phyloP scores from a whole-genome alignment of 345 rosid genomes.

The Stellera chamaejasme region DNA sequence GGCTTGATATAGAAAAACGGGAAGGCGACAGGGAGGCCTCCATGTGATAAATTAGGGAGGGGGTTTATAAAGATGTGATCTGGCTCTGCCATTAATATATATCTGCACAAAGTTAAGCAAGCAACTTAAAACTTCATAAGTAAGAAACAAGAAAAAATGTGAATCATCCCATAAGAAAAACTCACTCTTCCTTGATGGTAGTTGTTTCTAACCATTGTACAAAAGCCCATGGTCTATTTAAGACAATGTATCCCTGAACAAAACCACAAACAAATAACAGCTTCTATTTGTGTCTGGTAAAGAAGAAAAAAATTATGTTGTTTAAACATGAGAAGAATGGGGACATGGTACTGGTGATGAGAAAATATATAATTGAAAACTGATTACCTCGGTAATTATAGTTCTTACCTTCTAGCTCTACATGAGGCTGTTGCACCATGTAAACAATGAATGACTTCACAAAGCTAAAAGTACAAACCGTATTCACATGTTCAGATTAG shows the following conservation, averaged over 20 bases:
- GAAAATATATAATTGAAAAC: too few species aligned
- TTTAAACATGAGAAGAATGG: too few species aligned
- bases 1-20: conserved; percentile 93
- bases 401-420: too few species aligned
- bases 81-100: conserved; percentile 92
- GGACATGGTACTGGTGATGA: too few species aligned
- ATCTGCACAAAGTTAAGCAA: conserved; percentile 39
- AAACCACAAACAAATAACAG: too few species aligned
- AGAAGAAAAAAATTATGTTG: too few species aligned
- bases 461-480: too few species aligned
- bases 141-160: background rate
- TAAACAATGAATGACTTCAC: too few species aligned
- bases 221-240: conserved; percentile 98
- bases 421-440: too few species aligned
- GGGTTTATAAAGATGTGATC: conserved; percentile 83
- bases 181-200: conserved; percentile 89
- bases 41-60: conserved; percentile 70
- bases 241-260: conserved; percentile 86
- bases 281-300: too few species aligned
- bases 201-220: conserved; percentile 96
- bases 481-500: too few species aligned
- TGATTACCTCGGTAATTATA: too few species aligned
- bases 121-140: conserved; percentile 3
- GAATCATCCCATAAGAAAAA: conserved; percentile 7
- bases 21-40: conserved; percentile 66